Conservation (phyloP, 768 basidiomycete species). For the Neoboletus subvelutipes region DNA sequence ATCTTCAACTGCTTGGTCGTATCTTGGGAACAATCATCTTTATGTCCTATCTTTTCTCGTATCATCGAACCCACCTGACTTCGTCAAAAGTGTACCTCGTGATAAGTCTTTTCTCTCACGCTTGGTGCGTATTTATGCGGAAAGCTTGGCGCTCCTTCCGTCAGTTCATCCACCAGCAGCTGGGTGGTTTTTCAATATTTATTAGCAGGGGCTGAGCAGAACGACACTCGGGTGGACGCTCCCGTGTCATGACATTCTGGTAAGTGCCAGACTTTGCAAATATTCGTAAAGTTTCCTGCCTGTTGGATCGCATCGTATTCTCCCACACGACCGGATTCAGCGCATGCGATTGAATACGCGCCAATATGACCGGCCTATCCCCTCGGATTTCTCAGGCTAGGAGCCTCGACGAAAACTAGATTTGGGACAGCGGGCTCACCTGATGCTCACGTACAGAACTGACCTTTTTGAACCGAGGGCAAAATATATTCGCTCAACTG, state of each 20-base stretch:
- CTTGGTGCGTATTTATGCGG: not conserved
- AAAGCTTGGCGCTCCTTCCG: not conserved
- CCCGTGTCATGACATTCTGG: not conserved
- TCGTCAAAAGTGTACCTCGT: not conserved
- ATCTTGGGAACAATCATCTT: not conserved
- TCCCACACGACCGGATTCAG: not conserved
- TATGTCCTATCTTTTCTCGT: not conserved
- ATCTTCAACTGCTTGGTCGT: not conserved
- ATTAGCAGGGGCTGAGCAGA: not conserved
- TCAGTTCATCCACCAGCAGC: not conserved
- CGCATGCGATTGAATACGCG: not conserved
- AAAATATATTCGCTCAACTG: not conserved
- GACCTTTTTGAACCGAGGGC: not conserved
- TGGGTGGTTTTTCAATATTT: not conserved
- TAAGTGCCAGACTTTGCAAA: not conserved
- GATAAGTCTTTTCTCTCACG: not conserved
- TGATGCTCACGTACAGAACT: conserved; percentile 1
- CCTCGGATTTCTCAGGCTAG: conserved; percentile 25
- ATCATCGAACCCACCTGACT: not conserved
- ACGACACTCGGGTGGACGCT: not conserved
- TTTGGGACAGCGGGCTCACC: not conserved
- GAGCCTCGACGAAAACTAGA: not conserved
- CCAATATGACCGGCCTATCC: conserved; percentile 1
- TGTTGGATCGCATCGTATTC: not conserved
- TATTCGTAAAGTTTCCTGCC: not conserved